These are phyloP conservation scores for Trametes sp. DNA, from an alignment of 1,284 basidiomycete species.

Conservation along the genomic window DNA sequence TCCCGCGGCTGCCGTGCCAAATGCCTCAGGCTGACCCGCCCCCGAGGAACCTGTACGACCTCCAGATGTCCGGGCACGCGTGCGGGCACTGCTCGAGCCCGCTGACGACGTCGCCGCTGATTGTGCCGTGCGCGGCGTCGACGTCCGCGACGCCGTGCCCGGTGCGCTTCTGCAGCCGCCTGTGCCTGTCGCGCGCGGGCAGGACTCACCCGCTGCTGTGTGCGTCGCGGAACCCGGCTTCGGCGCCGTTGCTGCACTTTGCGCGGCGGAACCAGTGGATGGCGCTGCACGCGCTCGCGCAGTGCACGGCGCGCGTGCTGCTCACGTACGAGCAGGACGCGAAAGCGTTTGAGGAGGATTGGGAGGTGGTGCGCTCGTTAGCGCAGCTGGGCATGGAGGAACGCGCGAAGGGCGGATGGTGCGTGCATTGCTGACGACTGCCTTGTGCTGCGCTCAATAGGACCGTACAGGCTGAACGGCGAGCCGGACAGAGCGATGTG, in stretches of 20 bases:
- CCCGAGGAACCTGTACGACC: slow-evolving; percentile 70
- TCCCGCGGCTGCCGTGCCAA: background rate
- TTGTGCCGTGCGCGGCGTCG: slow-evolving; percentile 57
- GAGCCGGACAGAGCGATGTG: slow-evolving; percentile 69
- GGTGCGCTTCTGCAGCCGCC: slow-evolving; percentile 80
- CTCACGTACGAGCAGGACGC: slow-evolving; percentile 59
- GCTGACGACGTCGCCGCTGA: slow-evolving; percentile 56
- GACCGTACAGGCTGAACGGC: slow-evolving; percentile 41
- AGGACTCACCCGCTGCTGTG: slow-evolving; percentile 80
- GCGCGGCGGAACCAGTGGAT: slow-evolving; percentile 71
- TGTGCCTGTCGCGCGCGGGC: slow-evolving; percentile 70
- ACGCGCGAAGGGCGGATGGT: slow-evolving; percentile 62
- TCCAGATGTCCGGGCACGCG: slow-evolving; percentile 61
- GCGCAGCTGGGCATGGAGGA: slow-evolving; percentile 75
- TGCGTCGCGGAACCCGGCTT: slow-evolving; percentile 74
- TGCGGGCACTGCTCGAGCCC: slow-evolving; percentile 76
- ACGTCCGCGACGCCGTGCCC: slow-evolving; percentile 55
- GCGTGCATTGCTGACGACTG: slow-evolving; percentile 31
- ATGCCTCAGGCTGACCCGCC: background rate
- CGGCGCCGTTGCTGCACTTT: slow-evolving; percentile 64
- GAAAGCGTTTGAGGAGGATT: slow-evolving; percentile 52
- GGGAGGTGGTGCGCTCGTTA: slow-evolving; percentile 57
- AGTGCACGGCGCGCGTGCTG: slow-evolving; percentile 69
- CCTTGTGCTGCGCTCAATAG: slow-evolving; percentile 6
- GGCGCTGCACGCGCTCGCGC: slow-evolving; percentile 76